These are phyloP conservation scores for Solanum corneliomulleri DNA, from an alignment of 257 asterid genomes.

Conservation along the genomic window DNA sequence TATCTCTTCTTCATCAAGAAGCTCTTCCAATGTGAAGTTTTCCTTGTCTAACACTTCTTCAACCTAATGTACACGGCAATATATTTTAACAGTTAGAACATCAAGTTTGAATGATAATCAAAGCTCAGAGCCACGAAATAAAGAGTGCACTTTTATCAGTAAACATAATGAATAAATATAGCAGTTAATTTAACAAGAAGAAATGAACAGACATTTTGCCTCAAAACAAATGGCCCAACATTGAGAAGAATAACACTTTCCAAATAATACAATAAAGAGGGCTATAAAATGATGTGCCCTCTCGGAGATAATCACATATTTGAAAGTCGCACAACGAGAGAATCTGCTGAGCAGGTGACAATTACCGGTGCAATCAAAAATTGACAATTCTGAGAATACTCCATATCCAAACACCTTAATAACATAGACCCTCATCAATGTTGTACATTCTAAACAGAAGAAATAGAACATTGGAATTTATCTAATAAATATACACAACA, in stretches of 20 bases:
- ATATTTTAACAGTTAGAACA: background rate
- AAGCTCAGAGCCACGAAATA: background rate
- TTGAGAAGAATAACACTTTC: background rate
- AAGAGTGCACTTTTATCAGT: background rate
- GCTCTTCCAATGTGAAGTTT: constrained; percentile 82
- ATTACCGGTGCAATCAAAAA: background rate
- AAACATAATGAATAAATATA: background rate
- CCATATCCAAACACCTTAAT: background rate
- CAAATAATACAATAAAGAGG: background rate
- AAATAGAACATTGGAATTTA: background rate
- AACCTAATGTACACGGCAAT: constrained; percentile 27
- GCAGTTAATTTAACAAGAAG: background rate
- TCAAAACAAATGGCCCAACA: background rate
- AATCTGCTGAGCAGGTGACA: background rate
- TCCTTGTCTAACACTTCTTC: constrained; percentile 97
- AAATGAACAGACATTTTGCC: background rate
- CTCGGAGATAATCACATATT: background rate
- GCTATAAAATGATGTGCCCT: background rate
- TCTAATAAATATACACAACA: background rate
- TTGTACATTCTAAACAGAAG: background rate
- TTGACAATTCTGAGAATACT: background rate
- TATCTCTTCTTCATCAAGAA: constrained; percentile 96
- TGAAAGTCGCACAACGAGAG: background rate
- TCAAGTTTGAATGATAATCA: background rate
- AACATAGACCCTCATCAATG: background rate